These are phyloP conservation scores for Aspergillus sojae DNA, from an alignment of 2,329 filamentous ascomycete genomes.

Conservation along the genomic window DNA sequence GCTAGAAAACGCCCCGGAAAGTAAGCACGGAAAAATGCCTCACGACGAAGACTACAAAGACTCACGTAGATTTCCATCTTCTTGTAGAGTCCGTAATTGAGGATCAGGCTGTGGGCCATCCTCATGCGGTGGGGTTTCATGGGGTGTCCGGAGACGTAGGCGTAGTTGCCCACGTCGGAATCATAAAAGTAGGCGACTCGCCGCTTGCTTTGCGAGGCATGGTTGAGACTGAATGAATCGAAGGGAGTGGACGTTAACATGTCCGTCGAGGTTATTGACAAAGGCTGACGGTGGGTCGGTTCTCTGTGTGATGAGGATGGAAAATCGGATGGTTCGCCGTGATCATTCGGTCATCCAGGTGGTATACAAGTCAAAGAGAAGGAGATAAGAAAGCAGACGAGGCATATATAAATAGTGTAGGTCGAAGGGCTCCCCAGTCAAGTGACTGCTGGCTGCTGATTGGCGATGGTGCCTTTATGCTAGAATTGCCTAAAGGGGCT, in stretches of 20 bases:
- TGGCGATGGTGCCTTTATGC: not conserved
- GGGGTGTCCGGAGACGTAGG: constrained; percentile 77
- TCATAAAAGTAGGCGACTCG: constrained; percentile 99
- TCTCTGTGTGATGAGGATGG: not conserved
- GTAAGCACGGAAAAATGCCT: constrained; percentile 2
- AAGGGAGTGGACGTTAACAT: not conserved
- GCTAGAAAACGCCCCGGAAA: constrained; percentile 51
- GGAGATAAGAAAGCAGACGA: not conserved
- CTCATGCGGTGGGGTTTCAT: constrained; percentile 71
- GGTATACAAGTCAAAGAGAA: not conserved
- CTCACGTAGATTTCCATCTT: constrained; percentile 72
- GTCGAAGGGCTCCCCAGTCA: not conserved
- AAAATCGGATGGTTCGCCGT: not conserved
- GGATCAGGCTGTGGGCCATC: constrained; percentile 67
- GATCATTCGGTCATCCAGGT: not conserved
- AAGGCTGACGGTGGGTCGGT: not conserved
- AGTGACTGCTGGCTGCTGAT: not conserved
- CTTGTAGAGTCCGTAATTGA: constrained; percentile 73
- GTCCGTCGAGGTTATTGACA: not conserved
- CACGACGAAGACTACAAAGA: constrained; percentile 7
- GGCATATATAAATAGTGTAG: constrained; percentile 1
- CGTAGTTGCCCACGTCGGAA: constrained; percentile 96
- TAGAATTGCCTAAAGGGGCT: not conserved
- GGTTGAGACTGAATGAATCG: not conserved
- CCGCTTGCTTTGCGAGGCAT: constrained; percentile 50